phyloP scores from a whole-genome alignment of 2,329 filamentous ascomycete species.

The Ophiostoma quercus region DNA sequence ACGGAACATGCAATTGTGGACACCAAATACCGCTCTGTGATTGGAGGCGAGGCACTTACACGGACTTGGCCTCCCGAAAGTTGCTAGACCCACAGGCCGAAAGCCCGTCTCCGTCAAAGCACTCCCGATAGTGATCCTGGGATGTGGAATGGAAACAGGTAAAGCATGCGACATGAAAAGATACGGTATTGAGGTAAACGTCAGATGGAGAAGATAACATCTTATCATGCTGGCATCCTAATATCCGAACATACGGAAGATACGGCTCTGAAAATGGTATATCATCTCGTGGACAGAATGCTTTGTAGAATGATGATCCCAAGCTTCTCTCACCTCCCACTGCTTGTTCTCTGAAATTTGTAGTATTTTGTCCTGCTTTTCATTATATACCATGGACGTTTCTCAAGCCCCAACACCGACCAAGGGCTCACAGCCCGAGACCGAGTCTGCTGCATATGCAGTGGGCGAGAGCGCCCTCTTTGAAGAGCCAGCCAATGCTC shows the following conservation, averaged over 20 bases:
- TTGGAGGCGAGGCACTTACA: background rate
- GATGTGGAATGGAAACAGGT: background rate
- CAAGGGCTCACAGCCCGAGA: conserved; percentile 3
- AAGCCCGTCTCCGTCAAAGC: background rate
- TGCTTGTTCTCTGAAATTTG: background rate
- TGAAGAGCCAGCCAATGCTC: background rate
- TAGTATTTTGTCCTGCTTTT: background rate
- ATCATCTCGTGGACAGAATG: background rate
- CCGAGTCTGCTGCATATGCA: background rate
- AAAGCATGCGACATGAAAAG: background rate
- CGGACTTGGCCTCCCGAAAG: background rate
- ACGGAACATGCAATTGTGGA: background rate
- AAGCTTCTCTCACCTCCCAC: background rate
- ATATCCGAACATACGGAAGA: background rate
- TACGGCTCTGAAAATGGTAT: background rate
- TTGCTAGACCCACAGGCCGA: background rate
- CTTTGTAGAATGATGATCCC: background rate
- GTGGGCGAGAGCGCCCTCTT: conserved; percentile 4
- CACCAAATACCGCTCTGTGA: background rate
- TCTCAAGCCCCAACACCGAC: background rate
- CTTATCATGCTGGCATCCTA: background rate
- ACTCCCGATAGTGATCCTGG: background rate
- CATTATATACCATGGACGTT: background rate
- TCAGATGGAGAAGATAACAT: background rate
- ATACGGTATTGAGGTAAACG: background rate